A percentile compares a stretch with the other conserved stretches of the same genome.
Conservation (phyloP, 1,139 yeast species). For the Hyphopichia fennica region DNA sequence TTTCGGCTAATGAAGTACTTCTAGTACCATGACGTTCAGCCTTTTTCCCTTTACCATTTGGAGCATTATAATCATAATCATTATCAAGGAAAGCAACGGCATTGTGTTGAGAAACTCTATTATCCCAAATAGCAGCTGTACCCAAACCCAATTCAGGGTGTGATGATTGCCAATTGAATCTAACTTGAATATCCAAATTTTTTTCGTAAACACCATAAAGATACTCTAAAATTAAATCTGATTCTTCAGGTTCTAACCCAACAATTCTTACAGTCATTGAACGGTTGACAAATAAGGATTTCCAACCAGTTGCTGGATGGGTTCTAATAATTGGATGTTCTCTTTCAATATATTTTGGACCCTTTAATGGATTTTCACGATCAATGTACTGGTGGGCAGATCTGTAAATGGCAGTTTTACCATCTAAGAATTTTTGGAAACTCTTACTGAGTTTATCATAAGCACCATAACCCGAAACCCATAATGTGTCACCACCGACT, state of each 20-base stretch:
- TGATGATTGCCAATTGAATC: conserved; percentile 55
- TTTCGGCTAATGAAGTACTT: conserved; percentile 58
- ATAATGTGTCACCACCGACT: conserved; percentile 38
- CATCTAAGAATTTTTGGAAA: conserved; percentile 36
- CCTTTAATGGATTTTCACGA: conserved; percentile 31
- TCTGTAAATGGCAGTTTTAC: conserved; percentile 36
- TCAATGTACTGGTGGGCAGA: conserved; percentile 37
- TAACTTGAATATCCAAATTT: conserved; percentile 46
- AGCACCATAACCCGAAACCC: conserved; percentile 40
- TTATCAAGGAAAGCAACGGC: conserved; percentile 31
- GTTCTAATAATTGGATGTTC: conserved; percentile 43
- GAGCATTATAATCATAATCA: conserved; percentile 14
- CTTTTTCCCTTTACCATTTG: conserved; percentile 40
- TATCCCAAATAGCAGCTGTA: conserved; percentile 60
- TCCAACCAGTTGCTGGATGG: conserved; percentile 47
- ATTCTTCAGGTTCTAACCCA: conserved; percentile 36
- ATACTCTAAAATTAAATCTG: conserved; percentile 31
- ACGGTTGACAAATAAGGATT: conserved; percentile 37
- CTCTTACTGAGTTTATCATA: conserved; percentile 39
- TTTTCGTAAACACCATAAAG: conserved; percentile 33
- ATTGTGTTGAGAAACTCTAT: conserved; percentile 51
- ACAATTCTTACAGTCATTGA: conserved; percentile 38
- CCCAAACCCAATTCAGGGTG: conserved; percentile 42
- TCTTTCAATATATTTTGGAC: conserved; percentile 35
- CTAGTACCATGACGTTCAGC: conserved; percentile 58